Evolutionary conservation across 2,329 filamentous ascomycete species (phyloP).

Genomic region (Chaetomiaceae sp.): DNA sequence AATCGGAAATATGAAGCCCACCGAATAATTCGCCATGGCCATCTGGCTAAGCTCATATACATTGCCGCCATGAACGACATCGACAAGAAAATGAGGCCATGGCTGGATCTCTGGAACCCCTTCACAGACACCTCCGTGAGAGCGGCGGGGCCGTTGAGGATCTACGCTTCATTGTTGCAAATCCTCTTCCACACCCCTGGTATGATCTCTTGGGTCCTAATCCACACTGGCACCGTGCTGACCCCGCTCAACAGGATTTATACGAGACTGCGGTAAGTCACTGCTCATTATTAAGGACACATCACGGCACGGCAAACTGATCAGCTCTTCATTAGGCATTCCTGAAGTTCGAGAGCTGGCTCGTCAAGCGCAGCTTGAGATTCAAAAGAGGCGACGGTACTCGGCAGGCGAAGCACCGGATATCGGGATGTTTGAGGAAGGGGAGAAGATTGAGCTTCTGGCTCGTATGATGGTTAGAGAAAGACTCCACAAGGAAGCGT

Average conservation of each 20-base stretch:
- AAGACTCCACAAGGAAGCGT: neutral
- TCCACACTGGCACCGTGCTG: no score
- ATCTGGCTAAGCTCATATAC: neutral
- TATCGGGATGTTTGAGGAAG: neutral
- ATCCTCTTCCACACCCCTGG: no score
- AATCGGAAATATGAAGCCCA: no score
- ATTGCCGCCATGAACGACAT: conserved; percentile 1
- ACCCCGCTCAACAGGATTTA: conserved; percentile 2
- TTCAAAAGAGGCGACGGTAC: neutral
- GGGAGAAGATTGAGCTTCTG: conserved; percentile 13
- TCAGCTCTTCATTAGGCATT: conserved; percentile 10
- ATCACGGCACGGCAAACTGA: neutral
- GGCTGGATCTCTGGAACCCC: neutral
- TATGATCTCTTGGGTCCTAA: no score
- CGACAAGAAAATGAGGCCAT: neutral
- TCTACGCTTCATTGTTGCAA: no score
- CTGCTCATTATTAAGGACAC: no score
- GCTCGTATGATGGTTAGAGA: conserved; percentile 5
- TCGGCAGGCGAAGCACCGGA: no score
- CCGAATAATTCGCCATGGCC: neutral
- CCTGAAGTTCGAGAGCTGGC: conserved; percentile 8
- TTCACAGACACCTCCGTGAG: neutral
- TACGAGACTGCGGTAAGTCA: conserved; percentile 15
- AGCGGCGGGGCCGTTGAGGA: no score
- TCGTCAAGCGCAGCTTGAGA: conserved; percentile 5